Conservation (phyloP, 2,329 filamentous ascomycete genomes). For the Emmonsia crescens region DNA sequence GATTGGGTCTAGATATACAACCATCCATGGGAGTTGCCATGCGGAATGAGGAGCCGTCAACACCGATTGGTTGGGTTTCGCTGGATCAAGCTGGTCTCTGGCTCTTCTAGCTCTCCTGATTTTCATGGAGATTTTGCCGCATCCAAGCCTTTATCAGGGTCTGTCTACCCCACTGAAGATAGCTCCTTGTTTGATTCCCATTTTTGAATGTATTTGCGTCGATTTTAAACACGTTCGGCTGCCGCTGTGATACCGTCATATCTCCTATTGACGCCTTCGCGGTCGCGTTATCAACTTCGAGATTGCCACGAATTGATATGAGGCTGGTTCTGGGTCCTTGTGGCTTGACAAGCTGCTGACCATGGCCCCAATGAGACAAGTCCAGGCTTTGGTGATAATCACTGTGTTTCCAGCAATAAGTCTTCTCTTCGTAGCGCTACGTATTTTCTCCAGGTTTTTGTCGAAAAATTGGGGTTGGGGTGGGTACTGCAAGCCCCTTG, state of each 20-base stretch:
- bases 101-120: too few species aligned
- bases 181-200: background rate
- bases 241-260: background rate
- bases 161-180: too few species aligned
- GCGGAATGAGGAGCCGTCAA: too few species aligned
- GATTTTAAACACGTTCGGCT: background rate
- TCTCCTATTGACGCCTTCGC: background rate
- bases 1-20: too few species aligned
- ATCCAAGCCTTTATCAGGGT: too few species aligned
- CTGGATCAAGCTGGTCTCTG: too few species aligned
- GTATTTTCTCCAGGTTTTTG: constrained; percentile 6
- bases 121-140: background rate
- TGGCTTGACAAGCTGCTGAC: background rate
- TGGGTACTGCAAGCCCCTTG: background rate
- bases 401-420: constrained; percentile 8
- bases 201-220: background rate
- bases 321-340: background rate
- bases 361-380: background rate
- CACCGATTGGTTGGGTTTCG: too few species aligned
- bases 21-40: too few species aligned
- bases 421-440: background rate
- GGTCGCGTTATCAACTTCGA: too few species aligned
- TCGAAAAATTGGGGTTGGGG: constrained; percentile 7
- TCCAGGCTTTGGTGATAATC: constrained; percentile 2
- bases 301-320: background rate